Evolutionary conservation across 768 basidiomycete species (phyloP), one percentile per base, ranked within the genome.

Genomic region (Lentinula lateritia): DNA sequence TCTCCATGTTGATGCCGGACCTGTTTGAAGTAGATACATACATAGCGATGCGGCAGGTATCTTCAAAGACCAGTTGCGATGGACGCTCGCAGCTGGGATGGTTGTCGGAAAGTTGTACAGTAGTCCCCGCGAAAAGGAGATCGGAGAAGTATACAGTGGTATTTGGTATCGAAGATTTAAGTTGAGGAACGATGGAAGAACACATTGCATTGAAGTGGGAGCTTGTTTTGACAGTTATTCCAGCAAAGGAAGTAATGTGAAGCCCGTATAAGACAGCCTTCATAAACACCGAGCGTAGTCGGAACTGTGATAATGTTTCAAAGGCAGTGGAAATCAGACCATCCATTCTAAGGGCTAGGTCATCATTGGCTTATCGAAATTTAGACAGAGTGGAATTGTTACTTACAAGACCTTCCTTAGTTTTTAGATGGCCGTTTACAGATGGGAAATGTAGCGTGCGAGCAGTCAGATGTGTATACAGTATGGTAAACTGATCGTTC

Each of bases 1-100:
- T 60, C 46, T 65, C 64, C 18, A 56, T 42, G 41, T 61, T 59
- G 23, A 65, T 57, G 2, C 50, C 62, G 23, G 62, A 63, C n/a
- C 38, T 50, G 13, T 18, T 23, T 13, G 64, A 63, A 16, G 64
- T 65, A 45, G 53, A 50, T 34, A 60, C 48, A 57, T 60, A 56
- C 34, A 65, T 34, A 6, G 60, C 28, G 15, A 65, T 57, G 3
- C 64, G 59, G 32, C 66, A 66, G 5, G 62, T 50, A 35, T 60
- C 48, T 38, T 35, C 35, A n/a, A 20, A 34, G 3, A 60, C 15
- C 3, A 38, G 16, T 41, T 60, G 58, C 13, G 58, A 60, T 10
- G 58, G 46, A 32, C 58, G 43, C 4, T 20, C 32, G 50, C 58
- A 60, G 58, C 34, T 50, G 1, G 48, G 45, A 38, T 60, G 34